Percentiles rank a stretch among this genome's conserved stretches.
These are phyloP conservation scores for Venturia effusa DNA, from an alignment of 2,329 filamentous ascomycete genomes.

Conservation along the genomic window DNA sequence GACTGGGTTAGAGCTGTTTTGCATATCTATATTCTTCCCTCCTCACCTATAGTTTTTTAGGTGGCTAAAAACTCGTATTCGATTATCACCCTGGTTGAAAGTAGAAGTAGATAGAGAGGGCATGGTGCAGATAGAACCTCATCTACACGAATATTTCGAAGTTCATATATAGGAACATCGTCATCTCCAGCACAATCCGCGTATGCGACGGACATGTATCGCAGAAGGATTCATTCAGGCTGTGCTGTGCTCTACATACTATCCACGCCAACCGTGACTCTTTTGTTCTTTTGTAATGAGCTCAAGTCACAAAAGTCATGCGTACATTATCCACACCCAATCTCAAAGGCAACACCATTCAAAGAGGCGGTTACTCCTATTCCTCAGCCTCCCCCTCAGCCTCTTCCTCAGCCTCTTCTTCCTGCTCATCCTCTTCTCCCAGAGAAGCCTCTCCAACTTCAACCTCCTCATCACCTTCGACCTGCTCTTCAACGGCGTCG, in stretches of 20 bases:
- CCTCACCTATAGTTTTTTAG: too few species aligned
- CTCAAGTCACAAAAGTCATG: neutral
- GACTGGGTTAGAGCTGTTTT: too few species aligned
- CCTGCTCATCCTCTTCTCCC: constrained; percentile 2
- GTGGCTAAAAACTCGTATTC: too few species aligned
- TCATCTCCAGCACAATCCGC: too few species aligned
- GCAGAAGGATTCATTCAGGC: too few species aligned
- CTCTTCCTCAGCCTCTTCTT: neutral
- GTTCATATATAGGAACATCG: too few species aligned
- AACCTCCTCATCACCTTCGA: constrained; percentile 22
- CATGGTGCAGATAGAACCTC: too few species aligned
- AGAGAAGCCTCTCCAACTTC: constrained; percentile 8
- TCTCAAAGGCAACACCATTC: neutral
- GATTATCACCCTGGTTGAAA: too few species aligned
- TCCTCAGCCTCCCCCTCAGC: neutral
- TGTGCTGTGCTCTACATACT: neutral
- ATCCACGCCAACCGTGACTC: neutral
- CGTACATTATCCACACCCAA: neutral
- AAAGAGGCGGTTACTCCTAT: neutral
- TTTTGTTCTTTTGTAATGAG: neutral
- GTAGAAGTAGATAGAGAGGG: too few species aligned
- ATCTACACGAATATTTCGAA: too few species aligned
- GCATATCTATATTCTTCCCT: too few species aligned
- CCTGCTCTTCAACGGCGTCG: constrained; percentile 28
- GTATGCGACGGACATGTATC: too few species aligned